Conservation (phyloP, 2,329 filamentous ascomycete species). For the Didymella segeticola region DNA sequence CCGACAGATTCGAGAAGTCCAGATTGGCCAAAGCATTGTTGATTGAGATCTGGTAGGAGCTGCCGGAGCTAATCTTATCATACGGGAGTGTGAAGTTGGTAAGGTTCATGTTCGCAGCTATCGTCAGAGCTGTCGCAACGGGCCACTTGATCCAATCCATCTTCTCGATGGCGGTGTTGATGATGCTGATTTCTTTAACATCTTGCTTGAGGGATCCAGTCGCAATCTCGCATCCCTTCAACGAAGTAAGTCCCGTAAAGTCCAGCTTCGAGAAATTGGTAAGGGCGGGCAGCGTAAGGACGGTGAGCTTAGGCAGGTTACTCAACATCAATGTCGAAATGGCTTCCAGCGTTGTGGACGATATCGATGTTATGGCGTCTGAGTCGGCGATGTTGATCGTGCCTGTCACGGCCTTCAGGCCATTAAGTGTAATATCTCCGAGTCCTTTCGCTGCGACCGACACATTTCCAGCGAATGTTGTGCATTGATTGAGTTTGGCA, state of each 20-base stretch:
- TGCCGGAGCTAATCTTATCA: constrained; percentile 21
- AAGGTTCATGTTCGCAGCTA: constrained; percentile 26
- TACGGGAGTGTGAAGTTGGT: constrained; percentile 21
- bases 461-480: constrained; percentile 26
- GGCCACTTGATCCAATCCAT: constrained; percentile 35
- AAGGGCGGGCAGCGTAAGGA: constrained; percentile 24
- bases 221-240: constrained; percentile 21
- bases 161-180: constrained; percentile 23
- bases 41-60: constrained; percentile 17
- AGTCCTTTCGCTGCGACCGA: constrained; percentile 26
- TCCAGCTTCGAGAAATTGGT: constrained; percentile 22
- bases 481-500: constrained; percentile 20
- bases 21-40: constrained; percentile 20
- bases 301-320: constrained; percentile 28
- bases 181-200: constrained; percentile 25
- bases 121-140: constrained; percentile 20
- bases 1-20: constrained; percentile 16
- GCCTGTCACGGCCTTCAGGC: constrained; percentile 20
- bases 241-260: constrained; percentile 15
- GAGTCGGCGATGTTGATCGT: constrained; percentile 23
- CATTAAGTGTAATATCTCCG: constrained; percentile 23
- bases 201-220: constrained; percentile 15
- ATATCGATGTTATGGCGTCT: constrained; percentile 20
- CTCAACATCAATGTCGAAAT: constrained; percentile 21
- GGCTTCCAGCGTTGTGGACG: constrained; percentile 21